Percentiles rank a stretch among this genome's conserved stretches.
Conservation (phyloP, 306 rosid species). For the Hylodesmum podocarpum region DNA sequence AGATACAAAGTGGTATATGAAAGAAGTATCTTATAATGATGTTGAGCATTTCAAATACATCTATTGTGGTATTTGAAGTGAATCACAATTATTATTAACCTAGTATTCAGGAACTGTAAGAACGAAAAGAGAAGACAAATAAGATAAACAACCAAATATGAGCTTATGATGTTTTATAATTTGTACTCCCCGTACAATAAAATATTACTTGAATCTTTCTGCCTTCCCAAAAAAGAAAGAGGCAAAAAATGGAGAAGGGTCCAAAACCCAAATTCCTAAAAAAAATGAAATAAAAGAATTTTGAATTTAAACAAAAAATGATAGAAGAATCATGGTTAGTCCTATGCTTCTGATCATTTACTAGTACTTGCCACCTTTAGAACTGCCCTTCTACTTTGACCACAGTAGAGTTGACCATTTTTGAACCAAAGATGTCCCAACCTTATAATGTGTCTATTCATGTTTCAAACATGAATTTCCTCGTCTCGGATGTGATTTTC, state of each 20-base stretch:
- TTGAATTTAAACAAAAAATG: not conserved
- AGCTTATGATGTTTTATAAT: not conserved
- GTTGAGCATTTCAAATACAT: no score
- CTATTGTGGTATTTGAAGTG: no score
- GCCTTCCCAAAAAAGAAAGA: constrained; percentile 17
- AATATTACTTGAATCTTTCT: constrained; percentile 17
- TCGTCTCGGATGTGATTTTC: no score
- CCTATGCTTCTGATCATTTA: constrained; percentile 3
- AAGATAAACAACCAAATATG: not conserved
- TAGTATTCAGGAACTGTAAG: no score
- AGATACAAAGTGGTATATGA: no score
- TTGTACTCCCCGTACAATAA: not conserved
- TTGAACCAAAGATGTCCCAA: not conserved
- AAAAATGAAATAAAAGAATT: constrained; percentile 17
- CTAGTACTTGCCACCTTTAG: not conserved
- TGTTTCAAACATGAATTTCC: no score
- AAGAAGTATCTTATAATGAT: no score
- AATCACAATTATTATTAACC: no score
- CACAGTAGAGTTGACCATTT: not conserved
- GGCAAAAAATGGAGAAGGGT: constrained; percentile 11
- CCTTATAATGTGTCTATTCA: no score
- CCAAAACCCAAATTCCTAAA: not conserved
- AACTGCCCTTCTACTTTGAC: not conserved
- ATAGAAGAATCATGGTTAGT: constrained; percentile 13
- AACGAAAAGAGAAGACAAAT: not conserved